Base-by-base conservation (phyloP, 345 rosid species). In the Salix purpurea region DNA sequence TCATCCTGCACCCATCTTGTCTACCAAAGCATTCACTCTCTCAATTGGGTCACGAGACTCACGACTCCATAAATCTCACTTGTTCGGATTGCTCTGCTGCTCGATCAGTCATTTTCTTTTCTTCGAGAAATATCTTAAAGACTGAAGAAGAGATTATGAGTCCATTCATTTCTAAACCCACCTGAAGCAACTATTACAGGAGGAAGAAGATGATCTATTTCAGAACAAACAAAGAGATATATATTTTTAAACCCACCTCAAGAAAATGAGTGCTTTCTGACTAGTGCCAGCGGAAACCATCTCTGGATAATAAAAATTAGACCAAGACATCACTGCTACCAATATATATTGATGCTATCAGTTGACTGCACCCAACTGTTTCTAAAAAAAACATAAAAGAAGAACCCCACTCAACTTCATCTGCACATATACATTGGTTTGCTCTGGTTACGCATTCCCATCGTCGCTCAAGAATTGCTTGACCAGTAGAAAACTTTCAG, bases 11-110 rank as follows among this genome's bases (percentile, higher is more conserved):
- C 28, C 1, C 1, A 9, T n/a, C 62, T 56, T 56, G 28, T 8
- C 12, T 19, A 23, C 61, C 7, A 8, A 1, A 3, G 13, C 26
- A 64, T 64, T 73, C 61, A 40, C n/a, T 36, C 23, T 73, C 70
- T 36, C 5, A 12, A 64, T 80, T 76, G 85, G 87, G 83, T 65
- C 84, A 79, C 64, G 67, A 30, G 85, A 86, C 82, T 65, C 84
- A 79, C 64, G 67, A 30, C 83, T 77, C 81, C 74, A 81, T 79
- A 24, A 76, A 66, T 79, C 78, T 76, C 46, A 7, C 24, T 76
- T 72, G 84, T 75, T 74, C 77, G 79, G 79, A 74, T 37, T 52
- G 69, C 1, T 70, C 67, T 6, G 54, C 30, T 69, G 71, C 66
- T 50, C 76, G 56, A 78, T 75, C 85, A 69, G n/a, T 84, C 81